Base-by-base conservation (phyloP, 306 rosid species). In the Quercus cerris region DNA sequence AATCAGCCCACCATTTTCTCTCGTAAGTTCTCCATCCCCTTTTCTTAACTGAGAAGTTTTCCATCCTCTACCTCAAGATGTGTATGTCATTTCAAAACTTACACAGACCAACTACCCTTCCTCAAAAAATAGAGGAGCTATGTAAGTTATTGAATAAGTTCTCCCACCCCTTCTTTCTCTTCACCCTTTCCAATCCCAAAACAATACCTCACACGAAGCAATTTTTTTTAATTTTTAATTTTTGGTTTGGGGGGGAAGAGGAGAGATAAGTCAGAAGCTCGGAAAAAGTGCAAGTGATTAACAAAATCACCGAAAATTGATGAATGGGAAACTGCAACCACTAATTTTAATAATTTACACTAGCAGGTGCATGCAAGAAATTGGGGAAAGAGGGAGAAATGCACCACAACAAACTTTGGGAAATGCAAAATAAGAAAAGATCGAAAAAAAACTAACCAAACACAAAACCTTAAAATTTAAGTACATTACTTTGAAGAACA, bases 391-490 rank as follows among this genome's bases (percentile, higher is more conserved):
- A 71, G 41, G 33, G 35, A 55, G 52, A 10, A 67, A 19, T 73
- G 55, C 41, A 18, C 52, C 31, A 73, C 15, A 59, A 55, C 56
- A 28, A 62, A 62, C 33, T 14, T 13, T 49, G 54, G 54, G 54
- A 49, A 49, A 49, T 70, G 66, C 9, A 19, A 4, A 14, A 11
- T n/a, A 76, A 52, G 35, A 56, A 17, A 61, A 70, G 44, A 38
- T 38, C 10, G 44, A 49, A 64, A 77, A 75, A 66, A 69, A 17
- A 63, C 15, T 27, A 15, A 62, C 75, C 11, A 41, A 74, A 55
- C 54, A 71, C 15, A 69, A 20, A 41, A 70, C 80, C 51, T 62
- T 55, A 19, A 51, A 61, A 72, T 28, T 28, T 74, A 52, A 75
- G 75, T 41, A 74, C 51, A 63, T 15, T 57, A 27, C 31, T 46